These are phyloP conservation scores for Xanthoparmelia taractica DNA, from an alignment of 495 filamentous ascomycete genomes.

Conservation along the genomic window DNA sequence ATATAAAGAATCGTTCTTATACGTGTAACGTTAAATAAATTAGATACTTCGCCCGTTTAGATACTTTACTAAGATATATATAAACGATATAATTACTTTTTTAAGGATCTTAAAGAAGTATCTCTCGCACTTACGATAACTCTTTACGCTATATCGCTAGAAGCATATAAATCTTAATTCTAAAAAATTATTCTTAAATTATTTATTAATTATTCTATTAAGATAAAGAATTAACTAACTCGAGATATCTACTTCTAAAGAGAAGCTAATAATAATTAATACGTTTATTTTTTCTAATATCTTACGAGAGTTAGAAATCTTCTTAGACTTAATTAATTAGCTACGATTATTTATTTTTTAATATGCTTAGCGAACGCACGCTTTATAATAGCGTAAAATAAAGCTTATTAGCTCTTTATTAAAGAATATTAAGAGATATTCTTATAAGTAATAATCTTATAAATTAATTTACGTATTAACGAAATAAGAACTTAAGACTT, in stretches of 20 bases:
- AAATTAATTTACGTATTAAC: neutral
- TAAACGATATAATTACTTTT: neutral
- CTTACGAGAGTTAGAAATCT: neutral
- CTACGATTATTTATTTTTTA: neutral
- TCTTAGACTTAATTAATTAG: neutral
- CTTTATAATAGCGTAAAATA: neutral
- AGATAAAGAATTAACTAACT: neutral
- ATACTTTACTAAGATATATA: neutral
- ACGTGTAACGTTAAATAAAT: neutral
- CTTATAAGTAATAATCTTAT: conserved; percentile 4
- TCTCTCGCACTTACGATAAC: neutral
- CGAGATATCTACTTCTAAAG: neutral
- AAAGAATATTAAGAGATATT: neutral
- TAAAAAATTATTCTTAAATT: neutral
- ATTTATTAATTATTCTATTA: neutral
- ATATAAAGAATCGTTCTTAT: neutral
- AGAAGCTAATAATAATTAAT: neutral
- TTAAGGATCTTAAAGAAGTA: neutral
- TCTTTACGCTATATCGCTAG: neutral
- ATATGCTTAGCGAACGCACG: neutral
- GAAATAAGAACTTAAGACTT: neutral
- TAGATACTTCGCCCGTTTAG: neutral
- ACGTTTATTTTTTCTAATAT: neutral
- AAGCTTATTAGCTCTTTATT: neutral
- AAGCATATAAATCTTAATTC: neutral